Evolutionary conservation across 2,329 filamentous ascomycete species (phyloP).

Genomic region (Trichoderma cornu-damae): DNA sequence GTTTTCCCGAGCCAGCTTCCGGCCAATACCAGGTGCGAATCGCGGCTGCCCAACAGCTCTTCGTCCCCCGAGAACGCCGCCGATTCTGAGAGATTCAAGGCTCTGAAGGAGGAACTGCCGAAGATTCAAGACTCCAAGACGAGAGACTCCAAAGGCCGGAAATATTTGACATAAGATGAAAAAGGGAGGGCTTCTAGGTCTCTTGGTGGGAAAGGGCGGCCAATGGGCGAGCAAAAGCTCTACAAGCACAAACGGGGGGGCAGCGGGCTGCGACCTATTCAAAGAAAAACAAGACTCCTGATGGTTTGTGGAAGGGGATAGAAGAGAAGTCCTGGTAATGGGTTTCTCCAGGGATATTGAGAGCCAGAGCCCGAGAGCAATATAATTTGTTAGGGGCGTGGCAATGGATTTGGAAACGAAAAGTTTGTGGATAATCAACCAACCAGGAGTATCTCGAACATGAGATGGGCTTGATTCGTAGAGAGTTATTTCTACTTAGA

Average conservation of each 20-base stretch:
- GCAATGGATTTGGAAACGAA: neutral
- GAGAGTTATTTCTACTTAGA: neutral
- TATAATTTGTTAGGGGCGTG: neutral
- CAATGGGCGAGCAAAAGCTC: neutral
- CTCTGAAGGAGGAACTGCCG: neutral
- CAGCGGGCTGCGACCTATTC: neutral
- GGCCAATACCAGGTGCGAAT: neutral
- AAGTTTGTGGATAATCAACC: too few species aligned
- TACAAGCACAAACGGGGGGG: constrained; percentile 8
- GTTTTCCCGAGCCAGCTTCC: neutral
- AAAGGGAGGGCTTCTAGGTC: constrained; percentile 14
- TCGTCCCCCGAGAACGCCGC: neutral
- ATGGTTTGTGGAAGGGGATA: neutral
- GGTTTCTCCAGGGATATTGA: too few species aligned
- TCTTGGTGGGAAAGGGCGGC: constrained; percentile 16
- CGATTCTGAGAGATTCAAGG: constrained; percentile 6
- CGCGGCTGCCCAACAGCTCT: too few species aligned
- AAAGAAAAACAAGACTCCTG: neutral
- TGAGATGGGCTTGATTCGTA: too few species aligned
- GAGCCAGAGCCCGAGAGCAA: too few species aligned
- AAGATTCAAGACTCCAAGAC: constrained; percentile 4
- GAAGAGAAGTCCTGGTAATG: neutral
- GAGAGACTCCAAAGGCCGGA: neutral
- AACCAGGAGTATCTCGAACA: too few species aligned
- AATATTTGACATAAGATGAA: constrained; percentile 17